Conservation (phyloP, 2,329 filamentous ascomycete species). For the Pezicula radicicola region DNA sequence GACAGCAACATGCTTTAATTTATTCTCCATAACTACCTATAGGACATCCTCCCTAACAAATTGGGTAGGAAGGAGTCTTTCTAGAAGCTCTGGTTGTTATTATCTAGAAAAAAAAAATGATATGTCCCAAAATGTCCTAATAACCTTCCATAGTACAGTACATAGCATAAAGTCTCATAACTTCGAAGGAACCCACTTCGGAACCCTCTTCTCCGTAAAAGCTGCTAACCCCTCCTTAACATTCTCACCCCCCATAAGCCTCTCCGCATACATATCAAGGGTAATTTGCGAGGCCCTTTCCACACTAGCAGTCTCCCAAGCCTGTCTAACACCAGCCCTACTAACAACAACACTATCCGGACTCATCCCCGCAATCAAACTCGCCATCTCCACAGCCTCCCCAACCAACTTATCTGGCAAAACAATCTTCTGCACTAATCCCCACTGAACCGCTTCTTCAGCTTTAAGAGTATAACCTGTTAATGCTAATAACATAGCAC, state of each 20-base stretch:
- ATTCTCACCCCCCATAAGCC: constrained; percentile 42
- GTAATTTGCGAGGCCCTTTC: constrained; percentile 37
- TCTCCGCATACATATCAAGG: constrained; percentile 36
- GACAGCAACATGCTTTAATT: too few species aligned
- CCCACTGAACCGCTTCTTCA: constrained; percentile 29
- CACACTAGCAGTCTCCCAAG: constrained; percentile 38
- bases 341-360: constrained; percentile 33
- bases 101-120: too few species aligned
- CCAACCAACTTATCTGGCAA: constrained; percentile 31
- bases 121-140: too few species aligned
- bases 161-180: constrained; percentile 25
- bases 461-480: constrained; percentile 40
- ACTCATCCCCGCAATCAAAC: constrained; percentile 28
- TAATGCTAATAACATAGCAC: constrained; percentile 11
- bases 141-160: too few species aligned
- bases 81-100: too few species aligned
- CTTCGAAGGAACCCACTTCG: constrained; percentile 46
- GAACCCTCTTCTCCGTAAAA: constrained; percentile 48
- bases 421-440: constrained; percentile 17
- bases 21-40: too few species aligned
- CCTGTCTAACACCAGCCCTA: constrained; percentile 29
- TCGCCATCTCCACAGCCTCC: constrained; percentile 27
- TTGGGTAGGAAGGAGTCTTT: too few species aligned
- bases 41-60: too few species aligned
- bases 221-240: constrained; percentile 46